Conservation (phyloP, 106 monocot genomes). For the Acanthochlamys bracteata region DNA sequence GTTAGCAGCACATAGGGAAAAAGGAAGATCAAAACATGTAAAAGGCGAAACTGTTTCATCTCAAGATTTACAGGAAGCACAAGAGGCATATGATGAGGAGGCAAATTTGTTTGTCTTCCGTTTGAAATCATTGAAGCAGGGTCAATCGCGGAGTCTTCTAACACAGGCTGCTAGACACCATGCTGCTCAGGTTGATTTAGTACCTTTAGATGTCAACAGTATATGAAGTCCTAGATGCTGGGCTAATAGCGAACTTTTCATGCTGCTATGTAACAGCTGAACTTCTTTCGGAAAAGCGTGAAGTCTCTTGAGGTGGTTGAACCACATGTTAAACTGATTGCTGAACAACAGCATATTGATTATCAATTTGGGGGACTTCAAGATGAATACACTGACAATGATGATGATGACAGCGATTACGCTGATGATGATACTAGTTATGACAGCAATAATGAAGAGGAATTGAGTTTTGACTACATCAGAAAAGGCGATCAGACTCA, state of each 20-base stretch:
- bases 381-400: constrained; percentile 47
- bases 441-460: constrained; percentile 39
- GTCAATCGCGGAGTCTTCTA: constrained; percentile 78
- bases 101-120: constrained; percentile 84
- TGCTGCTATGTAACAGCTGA: constrained; percentile 31
- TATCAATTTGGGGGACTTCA: constrained; percentile 73
- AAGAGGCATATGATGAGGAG: constrained; percentile 76
- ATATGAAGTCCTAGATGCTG: background rate
- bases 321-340: constrained; percentile 65
- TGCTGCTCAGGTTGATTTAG: constrained; percentile 74
- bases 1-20: constrained; percentile 54
- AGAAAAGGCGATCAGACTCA: constrained; percentile 30
- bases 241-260: constrained; percentile 1
- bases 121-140: constrained; percentile 94
- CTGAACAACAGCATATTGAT: constrained; percentile 82
- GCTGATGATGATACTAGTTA: constrained; percentile 21
- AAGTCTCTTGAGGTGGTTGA: constrained; percentile 73
- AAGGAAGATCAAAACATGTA: constrained; percentile 45
- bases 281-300: constrained; percentile 75
- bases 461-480: constrained; percentile 73
- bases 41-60: constrained; percentile 46
- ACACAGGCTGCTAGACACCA: constrained; percentile 91
- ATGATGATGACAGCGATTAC: constrained; percentile 25
- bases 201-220: background rate
- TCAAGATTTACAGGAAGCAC: constrained; percentile 70